Conservation (phyloP, 352 stramenopile genomes). For the Phytopythium kandeliae region DNA sequence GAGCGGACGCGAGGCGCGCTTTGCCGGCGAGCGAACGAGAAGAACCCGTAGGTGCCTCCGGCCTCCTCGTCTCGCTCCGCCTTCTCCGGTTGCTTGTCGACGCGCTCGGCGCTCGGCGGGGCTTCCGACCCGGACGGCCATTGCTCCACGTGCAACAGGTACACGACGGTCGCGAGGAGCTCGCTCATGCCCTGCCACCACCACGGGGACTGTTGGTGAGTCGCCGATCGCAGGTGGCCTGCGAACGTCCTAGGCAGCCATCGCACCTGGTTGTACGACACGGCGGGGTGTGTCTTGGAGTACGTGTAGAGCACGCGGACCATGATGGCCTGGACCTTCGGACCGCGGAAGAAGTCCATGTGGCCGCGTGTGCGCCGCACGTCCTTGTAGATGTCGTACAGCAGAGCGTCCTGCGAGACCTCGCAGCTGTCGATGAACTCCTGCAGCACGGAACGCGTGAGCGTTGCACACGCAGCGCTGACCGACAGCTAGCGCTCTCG, state of each 20-base stretch:
- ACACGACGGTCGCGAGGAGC: slow-evolving; percentile 63
- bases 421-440: slow-evolving; percentile 58
- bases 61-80: neutral
- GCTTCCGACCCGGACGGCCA: slow-evolving; percentile 21
- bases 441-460: slow-evolving; percentile 1
- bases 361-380: slow-evolving; percentile 53
- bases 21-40: neutral
- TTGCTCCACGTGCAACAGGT: slow-evolving; percentile 65
- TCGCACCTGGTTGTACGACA: slow-evolving; percentile 69
- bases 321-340: slow-evolving; percentile 42
- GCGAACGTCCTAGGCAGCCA: no score
- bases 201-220: neutral
- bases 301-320: slow-evolving; percentile 72
- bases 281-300: slow-evolving; percentile 47
- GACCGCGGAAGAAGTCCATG: slow-evolving; percentile 55
- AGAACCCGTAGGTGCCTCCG: neutral
- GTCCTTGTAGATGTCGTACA: slow-evolving; percentile 73
- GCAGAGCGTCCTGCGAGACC: slow-evolving; percentile 32
- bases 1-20: neutral
- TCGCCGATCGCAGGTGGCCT: no score
- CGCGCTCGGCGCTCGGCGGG: neutral
- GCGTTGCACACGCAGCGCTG: no score
- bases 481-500: no score
- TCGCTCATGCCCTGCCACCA: slow-evolving; percentile 74
- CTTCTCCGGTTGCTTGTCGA: neutral